Evolutionary conservation across 2,329 filamentous ascomycete genomes (phyloP).

Genomic region (Fusarium globosum): DNA sequence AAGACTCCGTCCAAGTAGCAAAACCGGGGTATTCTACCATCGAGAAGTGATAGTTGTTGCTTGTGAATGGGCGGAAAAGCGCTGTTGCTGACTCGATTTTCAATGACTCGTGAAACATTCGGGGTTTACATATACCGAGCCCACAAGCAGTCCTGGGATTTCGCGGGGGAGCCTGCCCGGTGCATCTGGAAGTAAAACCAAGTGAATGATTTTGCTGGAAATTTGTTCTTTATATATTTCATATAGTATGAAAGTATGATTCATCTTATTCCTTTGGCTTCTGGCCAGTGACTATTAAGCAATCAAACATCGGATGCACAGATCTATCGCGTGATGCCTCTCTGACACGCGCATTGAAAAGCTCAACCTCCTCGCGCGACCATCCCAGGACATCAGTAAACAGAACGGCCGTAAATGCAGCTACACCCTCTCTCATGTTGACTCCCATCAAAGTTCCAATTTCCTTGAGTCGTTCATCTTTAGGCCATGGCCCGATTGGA

Average conservation of each 20-base stretch:
- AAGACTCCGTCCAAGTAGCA: not conserved
- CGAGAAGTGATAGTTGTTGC: accelerated
- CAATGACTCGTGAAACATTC: not conserved
- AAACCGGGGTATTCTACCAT: not conserved
- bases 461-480: slow-evolving; percentile 39
- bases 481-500: slow-evolving; percentile 54
- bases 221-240: accelerated
- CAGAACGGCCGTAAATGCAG: slow-evolving; percentile 52
- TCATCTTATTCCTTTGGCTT: slow-evolving; percentile 28
- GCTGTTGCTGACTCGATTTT: accelerated
- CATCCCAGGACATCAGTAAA: slow-evolving; percentile 53
- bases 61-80: accelerated
- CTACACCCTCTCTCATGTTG: slow-evolving; percentile 52
- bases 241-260: accelerated
- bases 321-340: slow-evolving; percentile 39
- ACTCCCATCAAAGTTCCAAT: slow-evolving; percentile 52
- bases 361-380: slow-evolving; percentile 57
- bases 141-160: not conserved
- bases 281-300: slow-evolving; percentile 46
- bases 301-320: slow-evolving; percentile 48
- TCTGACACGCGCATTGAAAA: slow-evolving; percentile 45
- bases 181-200: not conserved
- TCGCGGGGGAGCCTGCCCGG: too few species aligned
- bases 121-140: not conserved
- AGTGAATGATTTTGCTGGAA: accelerated